A percentile compares a stretch with the other conserved stretches of the same genome.
phyloP scores from a whole-genome alignment of 2,329 filamentous ascomycete species.

The Pseudomassariella vexata region DNA sequence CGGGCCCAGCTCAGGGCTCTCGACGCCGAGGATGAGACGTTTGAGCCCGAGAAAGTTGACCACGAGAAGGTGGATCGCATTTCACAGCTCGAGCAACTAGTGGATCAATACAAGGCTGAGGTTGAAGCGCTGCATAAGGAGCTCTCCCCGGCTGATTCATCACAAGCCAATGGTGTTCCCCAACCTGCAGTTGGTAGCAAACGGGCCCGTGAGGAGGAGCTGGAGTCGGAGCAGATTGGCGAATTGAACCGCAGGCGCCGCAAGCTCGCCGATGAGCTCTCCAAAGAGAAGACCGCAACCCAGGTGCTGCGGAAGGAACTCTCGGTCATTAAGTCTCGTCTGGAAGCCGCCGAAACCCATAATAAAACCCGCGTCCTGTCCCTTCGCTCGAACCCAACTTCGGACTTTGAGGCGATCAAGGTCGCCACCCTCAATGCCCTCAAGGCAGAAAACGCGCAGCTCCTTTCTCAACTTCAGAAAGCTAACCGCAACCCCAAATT shows the following conservation, averaged over 20 bases:
- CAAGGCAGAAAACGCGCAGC: conserved; percentile 75
- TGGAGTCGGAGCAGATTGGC: conserved; percentile 67
- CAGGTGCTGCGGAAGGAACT: conserved; percentile 63
- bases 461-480: conserved; percentile 65
- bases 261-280: conserved; percentile 36
- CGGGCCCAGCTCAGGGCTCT: conserved; percentile 86
- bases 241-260: conserved; percentile 84
- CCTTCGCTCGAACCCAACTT: conserved; percentile 86
- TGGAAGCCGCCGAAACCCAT: conserved; percentile 58
- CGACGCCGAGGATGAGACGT: conserved; percentile 80
- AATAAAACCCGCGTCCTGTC: conserved; percentile 79
- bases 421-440: conserved; percentile 71
- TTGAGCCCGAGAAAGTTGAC: conserved; percentile 76
- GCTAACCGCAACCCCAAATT: conserved; percentile 34
- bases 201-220: conserved; percentile 54
- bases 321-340: conserved; percentile 67
- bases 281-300: conserved; percentile 67
- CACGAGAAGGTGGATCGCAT: conserved; percentile 69
- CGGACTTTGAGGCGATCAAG: conserved; percentile 80
- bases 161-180: conserved; percentile 25
- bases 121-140: conserved; percentile 69
- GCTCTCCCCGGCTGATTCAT: conserved; percentile 58
- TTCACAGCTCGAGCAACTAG: conserved; percentile 74
- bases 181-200: conserved; percentile 50
- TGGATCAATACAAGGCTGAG: conserved; percentile 82